Evolutionary conservation across 768 basidiomycete genomes (phyloP), one percentile per base, ranked within the genome.

Genomic region (Leccinum barrowsii): DNA sequence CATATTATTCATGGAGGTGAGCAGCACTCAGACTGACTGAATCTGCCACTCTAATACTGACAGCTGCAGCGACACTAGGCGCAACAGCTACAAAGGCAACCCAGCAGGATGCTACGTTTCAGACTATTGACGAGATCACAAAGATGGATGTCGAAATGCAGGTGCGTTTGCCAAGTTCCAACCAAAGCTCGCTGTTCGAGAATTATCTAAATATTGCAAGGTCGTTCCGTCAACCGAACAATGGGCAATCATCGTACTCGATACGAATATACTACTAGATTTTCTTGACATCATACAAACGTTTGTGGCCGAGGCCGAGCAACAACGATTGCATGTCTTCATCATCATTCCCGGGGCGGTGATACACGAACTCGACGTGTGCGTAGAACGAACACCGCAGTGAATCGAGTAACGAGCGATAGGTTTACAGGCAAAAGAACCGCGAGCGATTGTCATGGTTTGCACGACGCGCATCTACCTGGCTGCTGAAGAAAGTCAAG

Each of bases 221-320:
- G 75, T 74, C 11, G 40, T 19, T 19, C 76, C 80, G 35, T 60
- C 76, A 37, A 72, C 74, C 6, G 80, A 80, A 62, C 72, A 63
- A 57, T 67, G 74, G 35, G 73, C 75, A 17, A 82, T 80, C 63
- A 65, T 92, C 52, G 81, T 93, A 15, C 68, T 91, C 32, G 91
- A 94, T 67, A 93, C 91, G 28, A 94, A 93, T 63, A 82, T 92
- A 60, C 75, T 94, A 26, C 72, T 90, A 63, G 83, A 85, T 66
- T 78, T 85, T 59, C 80, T 91, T 59, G 83, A 85, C 55, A 77
- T 82, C 40, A 71, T 92, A 59, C 78, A 82, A 59, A 78, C 80
- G 49, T 89, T 92, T 65, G 82, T 86, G 46, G 75, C 78, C 11
- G 86, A 89, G 67, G 75, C 85, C 35, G 85, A 86, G 65, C 74